Percentiles rank a stretch among this genome's conserved stretches.
Conservation (phyloP, 192 early-diverging fungal genomes). For the Gonapodya prolifera region DNA sequence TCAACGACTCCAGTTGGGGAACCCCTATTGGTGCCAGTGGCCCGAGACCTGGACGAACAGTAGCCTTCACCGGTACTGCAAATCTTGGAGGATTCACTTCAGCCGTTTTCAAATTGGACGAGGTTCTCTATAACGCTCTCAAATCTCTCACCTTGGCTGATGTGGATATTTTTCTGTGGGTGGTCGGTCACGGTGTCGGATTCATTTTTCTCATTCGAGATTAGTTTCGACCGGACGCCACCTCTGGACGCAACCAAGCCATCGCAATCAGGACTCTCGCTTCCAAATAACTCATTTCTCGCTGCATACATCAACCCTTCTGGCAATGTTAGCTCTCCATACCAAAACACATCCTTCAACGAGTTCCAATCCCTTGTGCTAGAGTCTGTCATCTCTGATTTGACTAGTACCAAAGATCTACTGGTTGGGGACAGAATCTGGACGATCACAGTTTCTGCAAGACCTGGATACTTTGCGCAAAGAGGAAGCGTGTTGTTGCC, state of each 20-base stretch:
- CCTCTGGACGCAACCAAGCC: neutral
- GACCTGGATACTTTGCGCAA: neutral
- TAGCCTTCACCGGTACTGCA: neutral
- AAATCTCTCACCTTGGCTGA: neutral
- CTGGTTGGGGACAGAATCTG: neutral
- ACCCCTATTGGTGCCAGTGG: neutral
- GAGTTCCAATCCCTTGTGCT: neutral
- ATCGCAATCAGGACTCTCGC: neutral
- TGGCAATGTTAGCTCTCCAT: neutral
- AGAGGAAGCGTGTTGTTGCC: neutral
- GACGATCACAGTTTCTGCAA: neutral
- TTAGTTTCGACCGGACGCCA: neutral
- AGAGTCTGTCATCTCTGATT: neutral
- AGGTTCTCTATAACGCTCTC: neutral
- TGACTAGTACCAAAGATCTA: neutral
- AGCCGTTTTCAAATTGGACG: neutral
- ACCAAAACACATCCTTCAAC: neutral
- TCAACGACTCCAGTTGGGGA: neutral
- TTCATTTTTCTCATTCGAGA: neutral
- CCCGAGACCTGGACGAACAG: neutral
- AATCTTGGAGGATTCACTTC: neutral
- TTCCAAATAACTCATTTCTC: neutral
- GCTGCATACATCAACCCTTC: neutral
- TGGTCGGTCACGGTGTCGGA: no score
- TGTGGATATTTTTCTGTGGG: neutral